A percentile compares a stretch with the other conserved stretches of the same genome.
Conservation (phyloP, 805 yeast species). For the Debaryomyces prosopidis region DNA sequence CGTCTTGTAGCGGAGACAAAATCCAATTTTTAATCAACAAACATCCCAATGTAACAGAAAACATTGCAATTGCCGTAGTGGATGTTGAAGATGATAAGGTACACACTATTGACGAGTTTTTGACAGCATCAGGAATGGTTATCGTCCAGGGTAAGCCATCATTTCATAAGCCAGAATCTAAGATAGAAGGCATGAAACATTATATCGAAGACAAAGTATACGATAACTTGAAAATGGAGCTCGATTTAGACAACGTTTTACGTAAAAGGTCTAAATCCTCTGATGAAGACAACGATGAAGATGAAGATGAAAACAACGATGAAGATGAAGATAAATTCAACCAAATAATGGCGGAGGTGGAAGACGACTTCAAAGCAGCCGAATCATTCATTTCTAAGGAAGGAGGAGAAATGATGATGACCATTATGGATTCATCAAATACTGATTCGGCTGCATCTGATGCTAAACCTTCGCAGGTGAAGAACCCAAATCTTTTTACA, state of each 20-base stretch:
- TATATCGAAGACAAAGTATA: constrained; percentile 20
- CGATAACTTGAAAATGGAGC: constrained; percentile 20
- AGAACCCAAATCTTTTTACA: constrained; percentile 51
- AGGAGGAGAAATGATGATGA: constrained; percentile 21
- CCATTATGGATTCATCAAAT: constrained; percentile 14
- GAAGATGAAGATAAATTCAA: constrained; percentile 13
- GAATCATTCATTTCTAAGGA: constrained; percentile 31
- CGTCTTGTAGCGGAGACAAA: constrained; percentile 9
- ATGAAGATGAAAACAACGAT: not conserved
- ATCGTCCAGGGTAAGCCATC: constrained; percentile 34
- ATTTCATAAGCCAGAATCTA: constrained; percentile 21
- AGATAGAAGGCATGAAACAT: constrained; percentile 20
- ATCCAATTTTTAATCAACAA: constrained; percentile 5
- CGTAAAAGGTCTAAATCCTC: constrained; percentile 16
- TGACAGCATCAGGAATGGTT: constrained; percentile 9
- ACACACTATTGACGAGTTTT: constrained; percentile 20
- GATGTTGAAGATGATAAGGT: constrained; percentile 22
- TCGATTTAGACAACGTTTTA: constrained; percentile 15
- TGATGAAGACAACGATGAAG: not conserved
- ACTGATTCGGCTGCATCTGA: constrained; percentile 1
- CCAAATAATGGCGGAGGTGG: constrained; percentile 20
- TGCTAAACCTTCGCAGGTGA: constrained; percentile 3
- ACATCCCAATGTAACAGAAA: not conserved
- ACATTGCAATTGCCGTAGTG: constrained; percentile 17
- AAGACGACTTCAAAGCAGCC: constrained; percentile 32